Evolutionary conservation across 805 yeast species (phyloP).

Genomic region (Ogataea saltuana): DNA sequence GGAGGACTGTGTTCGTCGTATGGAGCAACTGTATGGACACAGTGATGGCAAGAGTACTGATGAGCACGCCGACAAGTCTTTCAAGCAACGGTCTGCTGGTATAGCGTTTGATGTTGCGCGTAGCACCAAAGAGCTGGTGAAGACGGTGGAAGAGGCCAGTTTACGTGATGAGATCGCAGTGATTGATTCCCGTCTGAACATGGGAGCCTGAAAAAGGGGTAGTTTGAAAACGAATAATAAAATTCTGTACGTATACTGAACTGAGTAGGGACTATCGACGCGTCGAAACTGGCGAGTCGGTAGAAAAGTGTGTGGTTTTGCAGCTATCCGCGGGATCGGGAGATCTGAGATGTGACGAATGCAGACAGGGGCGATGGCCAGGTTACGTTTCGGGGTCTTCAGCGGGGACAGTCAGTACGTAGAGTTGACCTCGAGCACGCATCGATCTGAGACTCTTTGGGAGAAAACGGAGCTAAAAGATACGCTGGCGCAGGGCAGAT

Average conservation of each 20-base stretch:
- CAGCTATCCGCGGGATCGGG: constrained; percentile 1
- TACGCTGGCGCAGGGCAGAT: too few species aligned
- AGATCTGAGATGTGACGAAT: background rate
- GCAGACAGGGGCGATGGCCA: background rate
- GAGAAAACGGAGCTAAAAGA: too few species aligned
- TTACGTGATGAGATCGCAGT: constrained; percentile 82
- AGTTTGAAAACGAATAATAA: too few species aligned
- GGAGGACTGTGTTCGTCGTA: constrained; percentile 81
- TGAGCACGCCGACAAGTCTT: constrained; percentile 81
- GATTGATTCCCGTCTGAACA: constrained; percentile 61
- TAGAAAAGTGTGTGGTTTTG: background rate
- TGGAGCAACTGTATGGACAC: constrained; percentile 63
- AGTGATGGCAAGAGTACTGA: constrained; percentile 43
- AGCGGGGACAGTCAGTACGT: too few species aligned
- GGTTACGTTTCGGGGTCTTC: background rate
- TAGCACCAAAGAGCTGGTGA: constrained; percentile 92
- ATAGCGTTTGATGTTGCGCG: constrained; percentile 95
- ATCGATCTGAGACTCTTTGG: too few species aligned
- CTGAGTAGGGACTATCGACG: too few species aligned
- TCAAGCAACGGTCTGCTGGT: constrained; percentile 93
- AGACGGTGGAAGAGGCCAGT: constrained; percentile 93
- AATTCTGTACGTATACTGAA: too few species aligned
- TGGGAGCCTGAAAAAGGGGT: background rate
- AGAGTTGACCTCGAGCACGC: too few species aligned
- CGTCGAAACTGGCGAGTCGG: background rate